These are phyloP conservation scores for Silene latifolia DNA, from an alignment of 148 eudicot genomes.

Conservation along the genomic window DNA sequence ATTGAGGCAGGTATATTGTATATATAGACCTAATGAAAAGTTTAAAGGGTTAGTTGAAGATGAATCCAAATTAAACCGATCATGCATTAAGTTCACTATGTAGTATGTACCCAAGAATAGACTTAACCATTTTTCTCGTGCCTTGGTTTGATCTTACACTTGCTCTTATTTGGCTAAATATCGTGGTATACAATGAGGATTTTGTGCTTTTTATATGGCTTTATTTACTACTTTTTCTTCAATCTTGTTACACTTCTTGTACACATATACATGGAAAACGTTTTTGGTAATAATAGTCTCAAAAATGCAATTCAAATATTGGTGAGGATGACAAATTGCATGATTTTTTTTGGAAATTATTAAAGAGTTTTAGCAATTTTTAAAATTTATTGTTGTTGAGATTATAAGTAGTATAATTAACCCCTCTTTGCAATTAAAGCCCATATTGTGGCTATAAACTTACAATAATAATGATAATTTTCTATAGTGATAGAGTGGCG, in stretches of 20 bases:
- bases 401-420: no score
- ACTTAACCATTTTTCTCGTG: neutral
- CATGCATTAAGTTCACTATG: neutral
- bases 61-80: neutral
- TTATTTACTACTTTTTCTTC: neutral
- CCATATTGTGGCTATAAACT: no score
- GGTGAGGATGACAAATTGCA: no score
- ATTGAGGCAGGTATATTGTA: neutral
- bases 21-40: neutral
- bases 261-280: neutral
- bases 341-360: no score
- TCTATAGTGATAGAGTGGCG: no score
- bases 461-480: no score
- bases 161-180: neutral
- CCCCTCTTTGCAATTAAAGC: no score
- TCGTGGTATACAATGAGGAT: conserved; percentile 10
- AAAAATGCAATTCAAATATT: neutral
- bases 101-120: neutral
- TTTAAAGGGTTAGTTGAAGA: neutral
- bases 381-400: no score
- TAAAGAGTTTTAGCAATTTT: no score
- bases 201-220: neutral
- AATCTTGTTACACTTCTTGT: neutral
- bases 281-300: neutral
- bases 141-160: neutral